Evolutionary conservation across 148 eudicot species (phyloP), one percentile per base, ranked within the genome.

Genomic region (Euryodendron excelsum): DNA sequence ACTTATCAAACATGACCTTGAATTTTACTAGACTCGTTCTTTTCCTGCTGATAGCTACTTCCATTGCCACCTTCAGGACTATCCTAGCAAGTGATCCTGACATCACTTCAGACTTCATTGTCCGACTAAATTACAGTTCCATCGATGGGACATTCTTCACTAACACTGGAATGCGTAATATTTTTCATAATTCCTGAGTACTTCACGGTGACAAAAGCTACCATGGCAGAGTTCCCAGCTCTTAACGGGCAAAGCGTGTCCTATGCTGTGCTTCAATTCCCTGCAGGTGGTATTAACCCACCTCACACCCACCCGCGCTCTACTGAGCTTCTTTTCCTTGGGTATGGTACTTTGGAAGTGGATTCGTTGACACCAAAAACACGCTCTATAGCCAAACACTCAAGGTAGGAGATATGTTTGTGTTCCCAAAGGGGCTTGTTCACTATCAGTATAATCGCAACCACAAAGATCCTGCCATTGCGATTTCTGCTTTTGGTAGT

Each of bases 191-290:
- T 1, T 45, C 75, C 75, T 9, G 7, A 39, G 1, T 25, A 36
- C 60, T 20, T 72, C 36, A 47, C 25, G 25, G 75, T 52, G 23
- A 31, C 20, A 31, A 72, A 72, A 52, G 62, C 62, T 4, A 72
- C 11, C 75, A 25, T 53, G 58, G 37, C 75, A 17, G 75, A 72
- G 62, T 72, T 72, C 75, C 75, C 75, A 17, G 75, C 58, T 53
- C 58, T 53, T 6, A 53, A 53, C n/a, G 58, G 58, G 3, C 58
- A 53, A 20, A 59, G 63, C 17, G 63, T 59, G 25, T 59, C 63
- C 18, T 59, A 21, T 23, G 63, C 63, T 3, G 63, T 59, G 30
- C 63, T 59, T 4, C 7, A 21, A 4, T 59, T 21, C 63, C 63
- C 63, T 59, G 63, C 63, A 21, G 63, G 63, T 5, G 7, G 9